Evolutionary conservation across 116 monocot species (phyloP).

Genomic region (Zostera marina): DNA sequence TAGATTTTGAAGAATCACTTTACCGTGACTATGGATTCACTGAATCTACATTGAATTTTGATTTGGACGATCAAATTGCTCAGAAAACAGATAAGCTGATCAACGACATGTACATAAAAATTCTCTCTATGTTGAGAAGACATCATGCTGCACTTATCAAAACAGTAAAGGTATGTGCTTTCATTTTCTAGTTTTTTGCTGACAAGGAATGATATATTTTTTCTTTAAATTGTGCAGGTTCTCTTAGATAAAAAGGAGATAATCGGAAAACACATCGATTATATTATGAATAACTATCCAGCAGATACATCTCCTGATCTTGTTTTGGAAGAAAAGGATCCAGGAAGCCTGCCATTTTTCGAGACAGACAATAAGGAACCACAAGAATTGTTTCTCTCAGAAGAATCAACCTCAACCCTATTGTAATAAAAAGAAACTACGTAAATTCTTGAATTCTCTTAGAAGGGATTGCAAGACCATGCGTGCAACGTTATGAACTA

Average conservation of each 20-base stretch:
- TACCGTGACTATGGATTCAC: slow-evolving; percentile 57
- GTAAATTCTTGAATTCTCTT: too few species aligned
- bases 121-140: slow-evolving; percentile 31
- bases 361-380: not conserved
- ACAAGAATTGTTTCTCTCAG: not conserved
- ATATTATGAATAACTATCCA: slow-evolving; percentile 55
- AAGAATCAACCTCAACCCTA: too few species aligned
- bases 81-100: slow-evolving; percentile 55
- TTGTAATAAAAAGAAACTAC: too few species aligned
- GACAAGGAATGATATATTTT: not conserved
- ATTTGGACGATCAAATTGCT: slow-evolving; percentile 54
- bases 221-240: slow-evolving; percentile 26
- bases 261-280: slow-evolving; percentile 62
- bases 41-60: slow-evolving; percentile 49
- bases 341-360: slow-evolving; percentile 53
- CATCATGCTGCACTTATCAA: slow-evolving; percentile 67
- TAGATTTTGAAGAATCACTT: slow-evolving; percentile 79
- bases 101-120: slow-evolving; percentile 45
- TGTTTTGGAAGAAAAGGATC: slow-evolving; percentile 64
- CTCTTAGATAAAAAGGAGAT: slow-evolving; percentile 71
- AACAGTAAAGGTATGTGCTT: slow-evolving; percentile 43
- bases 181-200: too few species aligned
- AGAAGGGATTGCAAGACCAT: too few species aligned
- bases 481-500: too few species aligned
- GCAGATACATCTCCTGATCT: slow-evolving; percentile 30